Base-by-base conservation (phyloP, 352 stramenopile species). In the Globisporangium parvum region DNA sequence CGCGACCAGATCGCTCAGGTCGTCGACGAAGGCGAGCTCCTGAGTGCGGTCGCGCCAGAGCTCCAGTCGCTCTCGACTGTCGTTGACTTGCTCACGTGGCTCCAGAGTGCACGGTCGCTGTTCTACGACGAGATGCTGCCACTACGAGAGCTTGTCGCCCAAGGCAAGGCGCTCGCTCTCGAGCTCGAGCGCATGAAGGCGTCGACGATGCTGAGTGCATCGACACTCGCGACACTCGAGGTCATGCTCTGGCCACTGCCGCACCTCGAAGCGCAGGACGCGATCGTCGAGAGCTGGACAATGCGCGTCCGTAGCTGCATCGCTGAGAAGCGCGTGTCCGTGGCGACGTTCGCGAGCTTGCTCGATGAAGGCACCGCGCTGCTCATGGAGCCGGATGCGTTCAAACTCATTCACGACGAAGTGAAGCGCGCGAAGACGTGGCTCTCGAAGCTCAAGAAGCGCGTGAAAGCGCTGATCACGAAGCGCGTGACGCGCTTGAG, bases 371-470 rank as follows among this genome's bases (percentile, higher is more conserved):
- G 80, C 4, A 78, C 69, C 52, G 64, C 60, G 3, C 56, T 93
- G 24, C 40, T 88, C 23, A 66, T 93, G 41, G 80, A 93, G 46
- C 75, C 85, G n/a, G 78, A 86, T 2, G 71, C 81, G 0, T 87
- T 93, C 52, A 86, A 88, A 40, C 55, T 84, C 46, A 71, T 95
- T 18, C 71, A 90, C 66, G 77, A 92, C 33, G 85, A 95, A 64
- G 67, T 87, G 10, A 92, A 86, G 62, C 86, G 85, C 42, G 78
- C 78, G 0, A 90, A 88, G 21, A 51, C 83, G 35, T 95, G 85
- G 85, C 74, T 95, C 0, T 71, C 75, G 0, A 95, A 95, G 63
- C 52, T 91, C 14, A 93, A 93, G 57, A 95, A 95, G 57, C 74
- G 80, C 18, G 56, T 92, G 28, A 87, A 86, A 37, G 67, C 70